Base-by-base conservation (phyloP, 257 asterid species). In the Parsonsia alboflavescens region DNA sequence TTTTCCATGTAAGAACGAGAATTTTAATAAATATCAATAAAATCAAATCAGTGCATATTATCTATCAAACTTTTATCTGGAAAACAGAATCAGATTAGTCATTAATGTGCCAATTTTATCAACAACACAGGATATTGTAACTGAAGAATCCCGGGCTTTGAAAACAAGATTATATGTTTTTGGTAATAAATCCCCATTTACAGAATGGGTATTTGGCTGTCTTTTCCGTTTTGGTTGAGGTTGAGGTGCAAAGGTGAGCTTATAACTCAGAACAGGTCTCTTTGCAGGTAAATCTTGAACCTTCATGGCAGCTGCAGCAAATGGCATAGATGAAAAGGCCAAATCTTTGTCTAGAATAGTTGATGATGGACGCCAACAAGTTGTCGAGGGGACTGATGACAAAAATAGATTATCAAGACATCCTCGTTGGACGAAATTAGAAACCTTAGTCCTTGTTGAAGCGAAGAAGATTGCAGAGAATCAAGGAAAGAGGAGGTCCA, bases 361-460 rank as follows among this genome's bases (percentile, higher is more conserved):
- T 39, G 46, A 63, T 15, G 68, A 63, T 63, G 48, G 44, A 30
- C 19, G 8, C n/a, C 67, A 61, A 5, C 44, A 61, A 61, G 44
- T 61, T 61, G 44, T 28, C 28, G 89, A 86, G 68, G 79, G 42
- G 62, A 54, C 42, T 0, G 85, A 88, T 15, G 86, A 82, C 12
- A 80, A 30, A 72, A 77, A 58, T 65, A 89, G 76, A 77, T 63
- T 87, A 24, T 81, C 85, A 28, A 81, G 93, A 65, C 96, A 83
- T 76, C 96, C 97, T 21, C 82, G 97, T 39, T 92, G 97, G 97
- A 92, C 89, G 0, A 80, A 87, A 53, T 83, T 82, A 42, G 97
- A 90, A 81, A 92, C 93, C 0, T 73, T 92, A 48, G 82, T 90
- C 56, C 91, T 92, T 36, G 84, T 90, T 77, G 86, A 89, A 80